A percentile compares a stretch with the other conserved stretches of the same genome.
Evolutionary conservation across 805 yeast genomes (phyloP).

Genomic region (Candida morakotiae): DNA sequence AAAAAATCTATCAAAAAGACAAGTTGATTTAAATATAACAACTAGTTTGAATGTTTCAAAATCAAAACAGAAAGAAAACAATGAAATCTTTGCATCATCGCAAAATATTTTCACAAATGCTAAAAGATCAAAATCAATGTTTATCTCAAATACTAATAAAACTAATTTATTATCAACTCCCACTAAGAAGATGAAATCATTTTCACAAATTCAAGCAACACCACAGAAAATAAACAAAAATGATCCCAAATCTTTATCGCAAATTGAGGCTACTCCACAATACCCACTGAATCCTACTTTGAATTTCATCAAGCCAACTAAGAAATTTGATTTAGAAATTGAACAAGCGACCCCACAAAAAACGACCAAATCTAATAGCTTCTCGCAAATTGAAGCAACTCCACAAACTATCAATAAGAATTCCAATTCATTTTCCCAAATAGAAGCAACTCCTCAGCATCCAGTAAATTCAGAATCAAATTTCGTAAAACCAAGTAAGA

Average conservation of each 20-base stretch:
- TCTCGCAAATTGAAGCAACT: constrained; percentile 17
- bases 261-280: constrained; percentile 28
- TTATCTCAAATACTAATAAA: too few species aligned
- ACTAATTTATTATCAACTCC: constrained; percentile 28
- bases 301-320: too few species aligned
- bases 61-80: neutral
- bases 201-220: constrained; percentile 17
- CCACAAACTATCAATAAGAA: neutral
- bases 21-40: constrained; percentile 41
- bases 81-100: too few species aligned
- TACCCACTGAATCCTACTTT: neutral
- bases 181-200: constrained; percentile 11
- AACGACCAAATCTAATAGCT: constrained; percentile 4
- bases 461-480: too few species aligned
- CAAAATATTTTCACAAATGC: constrained; percentile 25
- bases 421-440: constrained; percentile 15
- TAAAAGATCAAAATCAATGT: constrained; percentile 15
- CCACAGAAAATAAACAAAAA: neutral
- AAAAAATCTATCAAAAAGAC: constrained; percentile 33
- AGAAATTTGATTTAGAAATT: too few species aligned
- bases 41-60: constrained; percentile 16
- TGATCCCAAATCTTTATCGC: constrained; percentile 11
- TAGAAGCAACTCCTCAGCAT: constrained; percentile 26
- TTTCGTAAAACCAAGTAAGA: neutral
- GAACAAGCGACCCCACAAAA: too few species aligned